These are phyloP conservation scores for Guadua angustifolia DNA, from an alignment of 176 grass and related monocot genomes.

Conservation along the genomic window DNA sequence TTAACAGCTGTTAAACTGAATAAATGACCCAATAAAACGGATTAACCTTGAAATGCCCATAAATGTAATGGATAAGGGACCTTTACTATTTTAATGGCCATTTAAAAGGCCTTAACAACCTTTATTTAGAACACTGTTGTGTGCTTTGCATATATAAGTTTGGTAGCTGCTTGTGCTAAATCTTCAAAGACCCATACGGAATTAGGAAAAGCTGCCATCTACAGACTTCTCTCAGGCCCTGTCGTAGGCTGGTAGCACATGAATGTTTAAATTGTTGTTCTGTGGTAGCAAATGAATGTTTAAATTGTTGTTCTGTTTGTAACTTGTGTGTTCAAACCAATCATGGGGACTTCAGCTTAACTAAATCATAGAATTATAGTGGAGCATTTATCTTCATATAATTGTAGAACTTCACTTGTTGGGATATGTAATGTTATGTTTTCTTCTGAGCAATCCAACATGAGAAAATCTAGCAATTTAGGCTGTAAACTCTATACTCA, in stretches of 20 bases:
- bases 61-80: too few species aligned
- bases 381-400: neutral
- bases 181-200: neutral
- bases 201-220: constrained; percentile 30
- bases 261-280: constrained; percentile 12
- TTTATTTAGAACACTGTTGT: neutral
- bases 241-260: constrained; percentile 17
- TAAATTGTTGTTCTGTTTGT: constrained; percentile 8
- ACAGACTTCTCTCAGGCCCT: neutral
- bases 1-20: too few species aligned
- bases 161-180: constrained; percentile 8
- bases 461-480: constrained; percentile 6
- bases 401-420: neutral
- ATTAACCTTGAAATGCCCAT: too few species aligned
- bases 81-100: too few species aligned
- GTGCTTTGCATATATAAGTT: constrained; percentile 11
- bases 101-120: too few species aligned
- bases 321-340: constrained; percentile 23
- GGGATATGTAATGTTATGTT: neutral
- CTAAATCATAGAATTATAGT: neutral
- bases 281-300: constrained; percentile 28
- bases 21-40: too few species aligned
- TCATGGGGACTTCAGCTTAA: constrained; percentile 16
- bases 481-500: neutral
- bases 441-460: constrained; percentile 35